These are phyloP conservation scores for Termitomyces sp. DNA, from an alignment of 768 basidiomycete genomes.

Conservation along the genomic window DNA sequence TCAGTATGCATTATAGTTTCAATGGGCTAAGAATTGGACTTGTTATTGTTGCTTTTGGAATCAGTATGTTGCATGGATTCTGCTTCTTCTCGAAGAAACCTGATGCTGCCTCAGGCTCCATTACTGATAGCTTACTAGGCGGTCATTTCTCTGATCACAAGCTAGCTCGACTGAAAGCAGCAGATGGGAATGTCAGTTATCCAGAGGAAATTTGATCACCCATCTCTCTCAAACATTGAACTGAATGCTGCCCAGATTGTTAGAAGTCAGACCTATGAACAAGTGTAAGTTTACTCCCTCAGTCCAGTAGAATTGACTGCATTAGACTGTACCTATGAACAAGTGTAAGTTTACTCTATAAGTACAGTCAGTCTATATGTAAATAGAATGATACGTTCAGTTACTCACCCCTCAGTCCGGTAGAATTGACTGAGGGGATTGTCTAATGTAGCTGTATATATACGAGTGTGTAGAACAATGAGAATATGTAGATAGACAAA, in stretches of 20 bases:
- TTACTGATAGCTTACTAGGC: constrained; percentile 39
- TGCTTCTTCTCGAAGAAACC: background rate
- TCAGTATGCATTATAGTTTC: constrained; percentile 61
- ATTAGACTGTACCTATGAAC: too few species aligned
- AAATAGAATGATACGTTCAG: too few species aligned
- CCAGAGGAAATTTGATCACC: constrained; percentile 52
- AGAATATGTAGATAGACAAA: too few species aligned
- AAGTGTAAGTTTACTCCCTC: too few species aligned
- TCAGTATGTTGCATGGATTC: constrained; percentile 45
- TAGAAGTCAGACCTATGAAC: too few species aligned
- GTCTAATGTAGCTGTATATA: too few species aligned
- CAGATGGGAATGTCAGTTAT: constrained; percentile 39
- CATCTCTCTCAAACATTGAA: background rate
- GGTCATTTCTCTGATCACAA: constrained; percentile 44
- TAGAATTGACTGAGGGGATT: too few species aligned
- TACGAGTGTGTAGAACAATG: too few species aligned
- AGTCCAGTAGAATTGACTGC: too few species aligned
- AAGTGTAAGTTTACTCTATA: too few species aligned
- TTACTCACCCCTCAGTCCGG: too few species aligned
- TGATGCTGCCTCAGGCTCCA: constrained; percentile 26
- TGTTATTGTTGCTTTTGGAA: constrained; percentile 71
- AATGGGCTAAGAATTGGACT: constrained; percentile 70
- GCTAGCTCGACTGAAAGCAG: constrained; percentile 33
- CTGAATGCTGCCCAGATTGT: constrained; percentile 21
- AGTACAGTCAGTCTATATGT: too few species aligned